A percentile compares a stretch with the other conserved stretches of the same genome.
These are phyloP conservation scores for Jatropha multifida DNA, from an alignment of 441 rosid genomes.

Conservation along the genomic window DNA sequence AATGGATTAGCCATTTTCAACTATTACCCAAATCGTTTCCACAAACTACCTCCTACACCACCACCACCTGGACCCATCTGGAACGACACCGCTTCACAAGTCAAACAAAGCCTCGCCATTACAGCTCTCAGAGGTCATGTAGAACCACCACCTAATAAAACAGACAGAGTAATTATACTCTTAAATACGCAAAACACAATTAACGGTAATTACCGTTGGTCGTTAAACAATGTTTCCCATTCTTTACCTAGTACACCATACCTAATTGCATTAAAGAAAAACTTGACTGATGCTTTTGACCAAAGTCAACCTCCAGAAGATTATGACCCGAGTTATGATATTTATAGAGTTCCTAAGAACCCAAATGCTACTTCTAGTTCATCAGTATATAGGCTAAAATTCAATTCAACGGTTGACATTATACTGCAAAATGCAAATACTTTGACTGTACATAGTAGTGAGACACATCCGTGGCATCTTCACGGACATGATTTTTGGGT, in stretches of 20 bases:
- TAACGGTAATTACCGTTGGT: conserved; percentile 38
- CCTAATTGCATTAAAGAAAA: conserved; percentile 44
- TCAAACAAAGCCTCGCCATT: conserved; percentile 38
- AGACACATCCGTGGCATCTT: conserved; percentile 70
- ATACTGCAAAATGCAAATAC: conserved; percentile 54
- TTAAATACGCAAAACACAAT: conserved; percentile 51
- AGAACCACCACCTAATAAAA: conserved; percentile 32
- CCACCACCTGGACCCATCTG: conserved; percentile 40
- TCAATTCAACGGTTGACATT: conserved; percentile 49
- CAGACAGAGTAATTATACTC: conserved; percentile 42
- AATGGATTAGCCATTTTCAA: conserved; percentile 33
- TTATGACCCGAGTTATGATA: conserved; percentile 37
- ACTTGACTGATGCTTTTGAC: conserved; percentile 32
- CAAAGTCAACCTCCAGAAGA: conserved; percentile 37
- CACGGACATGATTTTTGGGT: conserved; percentile 73
- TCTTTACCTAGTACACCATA: conserved; percentile 45
- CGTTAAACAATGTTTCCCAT: conserved; percentile 52
- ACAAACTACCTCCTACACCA: conserved; percentile 12
- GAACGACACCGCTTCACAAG: conserved; percentile 29
- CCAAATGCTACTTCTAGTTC: conserved; percentile 33
- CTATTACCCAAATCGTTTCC: conserved; percentile 21
- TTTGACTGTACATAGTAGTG: conserved; percentile 34
- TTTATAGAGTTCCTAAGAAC: conserved; percentile 20
- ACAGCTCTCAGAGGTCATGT: conserved; percentile 39
- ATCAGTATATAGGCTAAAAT: conserved; percentile 38